These are phyloP conservation scores for Pestalotiopsis sp. DNA, from an alignment of 2,329 filamentous ascomycete species.

Conservation along the genomic window DNA sequence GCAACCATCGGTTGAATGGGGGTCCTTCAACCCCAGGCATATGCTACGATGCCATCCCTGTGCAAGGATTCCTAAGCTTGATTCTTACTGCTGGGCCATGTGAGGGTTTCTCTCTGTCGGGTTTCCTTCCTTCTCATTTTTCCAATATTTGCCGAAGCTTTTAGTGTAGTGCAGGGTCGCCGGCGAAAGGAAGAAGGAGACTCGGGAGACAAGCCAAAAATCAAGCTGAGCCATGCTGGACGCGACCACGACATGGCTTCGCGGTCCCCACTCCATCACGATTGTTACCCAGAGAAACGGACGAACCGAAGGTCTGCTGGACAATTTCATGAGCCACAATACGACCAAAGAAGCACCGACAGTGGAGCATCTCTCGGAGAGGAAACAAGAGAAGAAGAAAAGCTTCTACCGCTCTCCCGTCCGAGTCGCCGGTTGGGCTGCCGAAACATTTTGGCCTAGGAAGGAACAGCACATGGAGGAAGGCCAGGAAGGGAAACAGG, in stretches of 20 bases:
- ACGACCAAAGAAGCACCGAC: conserved; percentile 6
- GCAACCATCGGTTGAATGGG: not conserved
- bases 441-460: not conserved
- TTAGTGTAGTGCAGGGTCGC: not conserved
- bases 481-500: no score
- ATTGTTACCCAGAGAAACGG: not conserved
- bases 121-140: not conserved
- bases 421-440: not conserved
- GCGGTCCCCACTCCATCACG: not conserved
- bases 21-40: no score
- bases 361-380: not conserved
- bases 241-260: not conserved
- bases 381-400: not conserved
- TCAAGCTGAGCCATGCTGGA: not conserved
- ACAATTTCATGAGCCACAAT: conserved; percentile 5
- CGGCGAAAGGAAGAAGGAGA: no score
- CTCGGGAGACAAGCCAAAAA: not conserved
- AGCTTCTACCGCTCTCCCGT: not conserved
- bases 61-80: not conserved
- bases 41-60: not conserved
- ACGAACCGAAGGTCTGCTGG: not conserved
- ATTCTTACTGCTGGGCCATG: not conserved
- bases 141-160: not conserved
- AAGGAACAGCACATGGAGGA: no score
- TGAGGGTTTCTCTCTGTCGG: not conserved